phyloP scores from a whole-genome alignment of 257 asterid species.

The Forsythia suspensa region DNA sequence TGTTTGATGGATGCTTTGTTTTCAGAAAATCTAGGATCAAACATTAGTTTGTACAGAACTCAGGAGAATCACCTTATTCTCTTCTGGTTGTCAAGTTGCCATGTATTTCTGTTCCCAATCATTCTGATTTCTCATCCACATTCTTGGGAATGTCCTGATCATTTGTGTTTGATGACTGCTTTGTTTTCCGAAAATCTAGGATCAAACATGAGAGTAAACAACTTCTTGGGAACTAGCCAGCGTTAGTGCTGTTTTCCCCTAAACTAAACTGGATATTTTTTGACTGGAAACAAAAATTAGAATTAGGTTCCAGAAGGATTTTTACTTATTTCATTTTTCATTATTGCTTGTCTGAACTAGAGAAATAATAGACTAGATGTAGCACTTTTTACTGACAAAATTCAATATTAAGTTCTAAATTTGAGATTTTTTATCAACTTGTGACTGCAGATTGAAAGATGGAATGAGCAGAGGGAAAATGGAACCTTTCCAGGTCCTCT shows the following conservation, averaged over 20 bases:
- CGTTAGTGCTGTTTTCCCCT: not conserved
- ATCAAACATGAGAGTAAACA: not conserved
- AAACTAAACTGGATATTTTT: not conserved
- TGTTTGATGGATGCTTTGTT: too few species aligned
- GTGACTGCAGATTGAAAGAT: slow-evolving; percentile 72
- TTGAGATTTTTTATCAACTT: not conserved
- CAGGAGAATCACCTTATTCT: too few species aligned
- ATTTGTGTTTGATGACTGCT: too few species aligned
- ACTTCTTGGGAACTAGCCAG: not conserved
- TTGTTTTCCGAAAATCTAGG: not conserved
- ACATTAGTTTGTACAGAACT: too few species aligned
- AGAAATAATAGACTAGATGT: not conserved
- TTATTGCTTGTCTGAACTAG: not conserved
- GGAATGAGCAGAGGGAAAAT: slow-evolving; percentile 98
- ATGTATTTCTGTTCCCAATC: not conserved
- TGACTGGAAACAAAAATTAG: too few species aligned
- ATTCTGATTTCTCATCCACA: not conserved
- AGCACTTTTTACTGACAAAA: not conserved
- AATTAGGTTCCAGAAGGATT: not conserved
- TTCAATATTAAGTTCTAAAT: not conserved
- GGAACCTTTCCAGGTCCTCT: slow-evolving; percentile 97
- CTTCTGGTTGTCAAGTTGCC: too few species aligned
- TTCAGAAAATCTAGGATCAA: too few species aligned
- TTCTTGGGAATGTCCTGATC: too few species aligned
- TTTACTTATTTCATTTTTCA: not conserved